Percentiles rank a stretch among this genome's conserved stretches.
phyloP scores from a whole-genome alignment of 2,329 filamentous ascomycete genomes.

The Thelonectria discophora region DNA sequence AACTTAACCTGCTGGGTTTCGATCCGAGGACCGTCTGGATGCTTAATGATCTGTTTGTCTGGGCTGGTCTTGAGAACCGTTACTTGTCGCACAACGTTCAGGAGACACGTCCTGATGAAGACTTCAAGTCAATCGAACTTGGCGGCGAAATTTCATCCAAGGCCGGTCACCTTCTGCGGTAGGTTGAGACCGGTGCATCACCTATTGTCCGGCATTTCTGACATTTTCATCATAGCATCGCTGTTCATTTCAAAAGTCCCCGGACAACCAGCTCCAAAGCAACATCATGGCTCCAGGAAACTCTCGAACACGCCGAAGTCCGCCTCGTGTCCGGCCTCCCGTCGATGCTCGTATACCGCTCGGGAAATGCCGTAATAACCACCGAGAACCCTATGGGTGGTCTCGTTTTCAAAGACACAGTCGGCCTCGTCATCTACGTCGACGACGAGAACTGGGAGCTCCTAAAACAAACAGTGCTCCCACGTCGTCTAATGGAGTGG shows the following conservation, averaged over 20 bases:
- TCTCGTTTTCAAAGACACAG: slow-evolving; percentile 21
- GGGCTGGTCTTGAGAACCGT: slow-evolving; percentile 35
- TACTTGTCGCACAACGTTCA: slow-evolving; percentile 34
- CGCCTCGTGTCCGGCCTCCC: slow-evolving; percentile 23
- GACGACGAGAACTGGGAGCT: slow-evolving; percentile 26
- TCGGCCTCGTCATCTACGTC: slow-evolving; percentile 32
- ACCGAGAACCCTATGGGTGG: neutral
- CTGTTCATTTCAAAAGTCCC: slow-evolving; percentile 34
- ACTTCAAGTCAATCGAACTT: neutral
- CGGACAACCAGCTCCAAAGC: slow-evolving; percentile 14
- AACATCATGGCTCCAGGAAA: slow-evolving; percentile 28
- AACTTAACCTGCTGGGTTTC: slow-evolving; percentile 33
- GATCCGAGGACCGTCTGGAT: slow-evolving; percentile 33
- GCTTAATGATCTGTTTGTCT: slow-evolving; percentile 29
- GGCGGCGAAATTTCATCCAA: slow-evolving; percentile 25
- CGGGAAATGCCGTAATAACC: neutral
- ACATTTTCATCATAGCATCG: slow-evolving; percentile 26
- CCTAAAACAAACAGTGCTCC: slow-evolving; percentile 33
- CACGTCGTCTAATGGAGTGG: slow-evolving; percentile 37
- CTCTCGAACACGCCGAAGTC: slow-evolving; percentile 28
- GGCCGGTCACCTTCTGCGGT: slow-evolving; percentile 34
- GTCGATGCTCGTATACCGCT: slow-evolving; percentile 30
- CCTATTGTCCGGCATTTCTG: neutral
- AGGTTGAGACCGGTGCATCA: neutral
- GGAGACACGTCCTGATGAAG: slow-evolving; percentile 13